Evolutionary conservation across 768 basidiomycete species (phyloP), one percentile per base, ranked within the genome.

Genomic region (Cystobasidium ongulense): DNA sequence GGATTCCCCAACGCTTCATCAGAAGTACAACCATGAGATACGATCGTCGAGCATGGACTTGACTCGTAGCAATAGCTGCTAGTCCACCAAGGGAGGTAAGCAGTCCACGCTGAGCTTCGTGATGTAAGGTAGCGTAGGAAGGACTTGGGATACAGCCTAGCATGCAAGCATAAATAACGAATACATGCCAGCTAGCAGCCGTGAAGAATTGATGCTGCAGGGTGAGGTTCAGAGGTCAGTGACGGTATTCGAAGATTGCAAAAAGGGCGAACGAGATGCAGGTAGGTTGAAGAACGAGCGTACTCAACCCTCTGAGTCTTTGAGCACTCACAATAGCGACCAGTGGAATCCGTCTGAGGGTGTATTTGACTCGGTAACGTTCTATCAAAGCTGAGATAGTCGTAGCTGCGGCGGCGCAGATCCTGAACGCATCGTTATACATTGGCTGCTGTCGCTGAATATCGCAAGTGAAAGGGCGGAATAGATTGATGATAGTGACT

Each of bases 181-280:
- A 64, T 27, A 38, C 63, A 25, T 64, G 63, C 63, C 35, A 39
- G 5, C 10, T 38, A 13, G 63, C 63, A 15, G 63, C 63, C 3
- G 63, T 64, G 35, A 64, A 64, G n/a, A 64, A 39, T 64, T 64
- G 63, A 46, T 64, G 63, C 57, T 59, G 33, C n/a, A n/a, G n/a
- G n/a, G n/a, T n/a, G n/a, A n/a, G n/a, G n/a, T n/a, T n/a, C n/a
- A n/a, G n/a, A n/a, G n/a, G n/a, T n/a, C n/a, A n/a, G n/a, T n/a
- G n/a, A n/a, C n/a, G n/a, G n/a, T n/a, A n/a, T n/a, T 50, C 46
- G 46, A 50, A 3, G 46, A 50, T 50, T 50, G 18, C 39, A 7
- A 41, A 18, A 41, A 41, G n/a, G n/a, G n/a, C n/a, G n/a, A n/a
- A n/a, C n/a, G n/a, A n/a, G n/a, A n/a, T n/a, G n/a, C n/a, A n/a